Conservation (phyloP, 352 stramenopile genomes). For the Globisporangium recalcitrans region DNA sequence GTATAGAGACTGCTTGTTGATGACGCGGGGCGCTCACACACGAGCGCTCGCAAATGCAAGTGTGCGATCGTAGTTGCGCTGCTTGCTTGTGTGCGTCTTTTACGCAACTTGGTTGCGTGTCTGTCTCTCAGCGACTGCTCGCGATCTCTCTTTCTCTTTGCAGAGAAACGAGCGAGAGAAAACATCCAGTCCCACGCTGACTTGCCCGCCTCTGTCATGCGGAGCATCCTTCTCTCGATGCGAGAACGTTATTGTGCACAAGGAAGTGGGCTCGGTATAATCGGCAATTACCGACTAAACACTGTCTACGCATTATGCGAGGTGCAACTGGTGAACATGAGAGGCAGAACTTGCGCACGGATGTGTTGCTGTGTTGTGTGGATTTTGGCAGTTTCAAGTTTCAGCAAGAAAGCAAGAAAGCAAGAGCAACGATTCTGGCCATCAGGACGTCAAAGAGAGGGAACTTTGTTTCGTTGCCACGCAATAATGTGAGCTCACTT, state of each 20-base stretch:
- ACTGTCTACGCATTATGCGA: background rate
- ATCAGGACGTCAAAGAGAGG: too few species aligned
- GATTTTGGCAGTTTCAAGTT: slow-evolving; percentile 7
- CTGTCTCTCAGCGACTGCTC: slow-evolving; percentile 4
- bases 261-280: background rate
- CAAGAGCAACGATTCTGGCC: background rate
- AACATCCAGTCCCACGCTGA: background rate
- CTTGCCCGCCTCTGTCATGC: background rate
- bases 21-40: background rate
- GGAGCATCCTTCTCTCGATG: background rate
- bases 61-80: background rate
- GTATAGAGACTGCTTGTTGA: slow-evolving; percentile 6
- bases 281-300: too few species aligned
- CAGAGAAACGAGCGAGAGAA: slow-evolving; percentile 1
- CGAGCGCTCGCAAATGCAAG: background rate
- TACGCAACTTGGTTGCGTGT: background rate
- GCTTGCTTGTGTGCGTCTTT: background rate
- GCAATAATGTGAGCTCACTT: too few species aligned
- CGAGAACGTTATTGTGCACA: too few species aligned
- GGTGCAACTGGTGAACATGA: background rate
- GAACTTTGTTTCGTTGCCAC: too few species aligned
- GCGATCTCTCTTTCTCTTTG: slow-evolving; percentile 1
- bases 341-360: slow-evolving; percentile 3
- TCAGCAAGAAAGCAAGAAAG: background rate
- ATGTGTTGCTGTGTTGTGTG: background rate